Evolutionary conservation across 2,329 filamentous ascomycete species (phyloP).

Genomic region (Fusarium secorum): DNA sequence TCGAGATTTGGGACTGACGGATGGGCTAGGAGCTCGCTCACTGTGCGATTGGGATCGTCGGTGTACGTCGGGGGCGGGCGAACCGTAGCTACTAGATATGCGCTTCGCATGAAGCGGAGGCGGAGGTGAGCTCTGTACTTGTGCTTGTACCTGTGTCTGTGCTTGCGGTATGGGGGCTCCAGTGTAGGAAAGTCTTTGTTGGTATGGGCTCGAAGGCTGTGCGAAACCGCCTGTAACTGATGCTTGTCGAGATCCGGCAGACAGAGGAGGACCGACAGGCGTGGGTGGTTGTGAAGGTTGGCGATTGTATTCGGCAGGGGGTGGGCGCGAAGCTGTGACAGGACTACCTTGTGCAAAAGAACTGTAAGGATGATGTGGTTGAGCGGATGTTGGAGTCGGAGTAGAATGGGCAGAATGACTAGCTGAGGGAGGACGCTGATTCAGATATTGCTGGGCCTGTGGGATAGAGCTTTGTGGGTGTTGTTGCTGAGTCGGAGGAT

Average conservation of each 20-base stretch:
- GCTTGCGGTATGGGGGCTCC: slow-evolving; percentile 42
- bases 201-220: slow-evolving; percentile 67
- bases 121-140: slow-evolving; percentile 47
- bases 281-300: slow-evolving; percentile 64
- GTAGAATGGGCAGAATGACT: slow-evolving; percentile 67
- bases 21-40: slow-evolving; percentile 75
- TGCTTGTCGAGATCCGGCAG: slow-evolving; percentile 54
- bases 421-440: slow-evolving; percentile 64
- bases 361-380: slow-evolving; percentile 64
- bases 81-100: slow-evolving; percentile 56
- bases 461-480: slow-evolving; percentile 46
- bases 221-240: slow-evolving; percentile 51
- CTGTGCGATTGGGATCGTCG: slow-evolving; percentile 62
- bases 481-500: slow-evolving; percentile 46
- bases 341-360: slow-evolving; percentile 63
- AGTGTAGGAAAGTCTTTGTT: slow-evolving; percentile 55
- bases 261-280: slow-evolving; percentile 60
- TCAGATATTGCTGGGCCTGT: slow-evolving; percentile 55
- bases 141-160: slow-evolving; percentile 41
- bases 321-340: slow-evolving; percentile 54
- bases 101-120: slow-evolving; percentile 51
- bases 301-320: slow-evolving; percentile 53
- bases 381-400: slow-evolving; percentile 68
- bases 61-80: slow-evolving; percentile 51
- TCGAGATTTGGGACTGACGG: slow-evolving; percentile 80